Base-by-base conservation (phyloP, 1,139 yeast species). In the Suhomyces taliae region DNA sequence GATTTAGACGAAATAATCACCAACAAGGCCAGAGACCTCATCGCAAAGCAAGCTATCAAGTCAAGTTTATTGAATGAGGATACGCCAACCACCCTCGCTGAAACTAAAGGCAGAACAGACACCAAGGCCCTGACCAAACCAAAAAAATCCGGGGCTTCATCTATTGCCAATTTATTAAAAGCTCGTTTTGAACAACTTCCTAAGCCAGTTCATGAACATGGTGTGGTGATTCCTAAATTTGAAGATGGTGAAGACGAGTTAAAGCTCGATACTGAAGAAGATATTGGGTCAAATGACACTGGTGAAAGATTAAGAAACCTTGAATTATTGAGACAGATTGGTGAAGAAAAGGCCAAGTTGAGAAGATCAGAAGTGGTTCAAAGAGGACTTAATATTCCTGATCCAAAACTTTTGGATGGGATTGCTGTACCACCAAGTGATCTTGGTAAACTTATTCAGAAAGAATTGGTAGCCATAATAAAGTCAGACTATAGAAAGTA, bases 331-430 rank as follows among this genome's bases (percentile, higher is more conserved):
- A 57, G 60, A 29, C 59, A 61, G 47, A 59, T 68, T 4, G 68
- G 64, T 19, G 67, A 58, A 14, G 68, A 65, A 43, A 62, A 61
- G 44, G 62, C 67, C 2, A 60, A 63, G 41, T 52, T 64, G 12
- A 59, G 80, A 45, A 58, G 78, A 43, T 79, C 89, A 0, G 78
- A 72, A 51, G 85, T 72, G 0, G 63, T 82, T 0, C 82, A 79
- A 52, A 60, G 64, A 40, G 76, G 70, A 0, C 66, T 85, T n/a
- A 73, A 76, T 0, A 66, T 85, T 9, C 88, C 89, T 0, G 40
- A 65, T 12, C 68, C 77, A 0, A 45, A 53, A 2, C 32, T 59
- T 1, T 58, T 46, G 24, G 44, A 45, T 1, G 34, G 37, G 8
- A 36, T 46, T 7, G 41, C 47, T 6, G 45, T 40, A 1, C 33